Base-by-base conservation (phyloP, 805 yeast genomes). In the Saccharomyces mikatae region DNA sequence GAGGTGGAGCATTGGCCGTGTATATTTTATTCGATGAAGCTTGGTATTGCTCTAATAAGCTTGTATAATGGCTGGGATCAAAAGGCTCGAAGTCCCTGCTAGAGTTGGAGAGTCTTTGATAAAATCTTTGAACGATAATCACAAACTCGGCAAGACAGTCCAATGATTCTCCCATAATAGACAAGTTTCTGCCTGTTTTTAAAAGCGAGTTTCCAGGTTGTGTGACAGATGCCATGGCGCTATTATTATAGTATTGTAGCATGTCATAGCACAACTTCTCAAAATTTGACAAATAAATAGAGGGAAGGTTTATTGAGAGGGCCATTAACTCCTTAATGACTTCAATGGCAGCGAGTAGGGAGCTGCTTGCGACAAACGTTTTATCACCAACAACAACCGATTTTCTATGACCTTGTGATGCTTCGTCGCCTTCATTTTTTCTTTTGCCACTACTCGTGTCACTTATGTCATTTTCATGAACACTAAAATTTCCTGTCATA, bases 341-440 rank as follows among this genome's bases (percentile, higher is more conserved):
- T 3, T 61, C 58, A 22, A 82, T 65, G 6, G 79, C 59, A 4
- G 69, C 63, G 4, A 74, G 64, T 6, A 77, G 70, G 0, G 84
- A 74, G n/a, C 75, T 75, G 46, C 86, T 80, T 1, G 84, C 79
- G 41, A 81, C 83, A 61, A 79, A 81, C 0, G 84, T 78, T 53
- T 78, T 76, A 46, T 79, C 81, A 22, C 77, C 81, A 44, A 84
- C 78, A 48, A 77, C 75, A 36, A 72, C 70, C 0, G 77, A 71
- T 57, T 74, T 70, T 52, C 71, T 68, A 47, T 72, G 73, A 6
- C 74, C 74, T 11, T 54, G 52, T 10, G 47, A 11, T 6, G 52
- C 48, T 22, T 56, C 55, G 8, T 54, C 54, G 26, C 51, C 58
- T 27, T 52, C 53, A n/a, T 47, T 41, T 10, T 52, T 58, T 13